Conservation (phyloP, 805 yeast genomes). For the Sugiyamaella boreocaroliniensis region DNA sequence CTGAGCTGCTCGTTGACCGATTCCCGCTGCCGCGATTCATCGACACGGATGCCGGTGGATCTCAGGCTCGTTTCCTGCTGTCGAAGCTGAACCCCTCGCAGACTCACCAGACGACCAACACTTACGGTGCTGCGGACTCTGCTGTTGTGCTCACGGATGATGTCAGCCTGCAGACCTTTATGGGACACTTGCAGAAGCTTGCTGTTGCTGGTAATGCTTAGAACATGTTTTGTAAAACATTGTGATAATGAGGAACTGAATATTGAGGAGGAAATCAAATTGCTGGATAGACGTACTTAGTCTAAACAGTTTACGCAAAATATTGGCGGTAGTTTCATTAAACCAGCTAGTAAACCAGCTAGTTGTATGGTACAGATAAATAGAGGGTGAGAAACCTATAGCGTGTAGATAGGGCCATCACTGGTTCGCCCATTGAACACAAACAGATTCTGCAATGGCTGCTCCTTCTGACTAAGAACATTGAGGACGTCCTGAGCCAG, state of each 20-base stretch:
- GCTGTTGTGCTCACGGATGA: slow-evolving; percentile 95
- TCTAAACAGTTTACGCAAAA: not conserved
- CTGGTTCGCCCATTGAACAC: slow-evolving; percentile 65
- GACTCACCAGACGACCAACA: slow-evolving; percentile 55
- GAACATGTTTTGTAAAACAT: not conserved
- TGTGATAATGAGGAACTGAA: not conserved
- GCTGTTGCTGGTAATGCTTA: slow-evolving; percentile 52
- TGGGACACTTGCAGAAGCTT: slow-evolving; percentile 87
- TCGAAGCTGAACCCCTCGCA: slow-evolving; percentile 94
- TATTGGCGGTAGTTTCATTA: not conserved
- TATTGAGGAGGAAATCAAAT: not conserved
- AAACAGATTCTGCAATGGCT: slow-evolving; percentile 75
- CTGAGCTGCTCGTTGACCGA: slow-evolving; percentile 81
- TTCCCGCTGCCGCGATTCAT: slow-evolving; percentile 97
- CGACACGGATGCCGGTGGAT: slow-evolving; percentile 96
- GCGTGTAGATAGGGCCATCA: slow-evolving; percentile 69
- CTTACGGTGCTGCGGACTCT: slow-evolving; percentile 47
- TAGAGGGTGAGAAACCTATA: slow-evolving; percentile 24
- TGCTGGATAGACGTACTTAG: not conserved
- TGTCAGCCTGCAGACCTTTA: slow-evolving; percentile 88
- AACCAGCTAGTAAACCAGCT: not conserved
- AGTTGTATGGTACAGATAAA: not conserved
- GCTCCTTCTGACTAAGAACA: slow-evolving; percentile 63
- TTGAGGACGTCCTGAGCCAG: slow-evolving; percentile 88
- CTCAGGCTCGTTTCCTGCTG: slow-evolving; percentile 94